Evolutionary conservation across 1,284 basidiomycete species (phyloP).

Genomic region (Porogramme epimiltina): DNA sequence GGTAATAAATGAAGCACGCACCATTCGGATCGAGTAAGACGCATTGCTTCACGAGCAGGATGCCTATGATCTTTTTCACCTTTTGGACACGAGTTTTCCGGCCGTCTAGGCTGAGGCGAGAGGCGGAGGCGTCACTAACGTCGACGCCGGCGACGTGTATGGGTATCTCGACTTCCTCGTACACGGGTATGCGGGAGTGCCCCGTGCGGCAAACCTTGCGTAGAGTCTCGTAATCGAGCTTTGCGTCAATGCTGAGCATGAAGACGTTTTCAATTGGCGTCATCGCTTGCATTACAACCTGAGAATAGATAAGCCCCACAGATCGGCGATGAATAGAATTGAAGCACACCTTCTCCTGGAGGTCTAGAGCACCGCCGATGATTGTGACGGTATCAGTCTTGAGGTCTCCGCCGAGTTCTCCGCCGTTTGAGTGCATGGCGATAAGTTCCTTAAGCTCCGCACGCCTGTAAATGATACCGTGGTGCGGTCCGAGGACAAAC

Average conservation of each 20-base stretch:
- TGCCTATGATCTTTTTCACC: conserved; percentile 80
- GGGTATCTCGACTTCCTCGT: conserved; percentile 70
- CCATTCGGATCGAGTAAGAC: conserved; percentile 89
- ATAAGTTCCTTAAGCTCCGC: conserved; percentile 74
- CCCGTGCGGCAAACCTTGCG: conserved; percentile 77
- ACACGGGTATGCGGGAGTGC: conserved; percentile 78
- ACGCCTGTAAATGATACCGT: conserved; percentile 60
- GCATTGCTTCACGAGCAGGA: conserved; percentile 82
- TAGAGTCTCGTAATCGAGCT: conserved; percentile 78
- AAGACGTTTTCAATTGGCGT: conserved; percentile 80
- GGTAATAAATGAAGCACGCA: conserved; percentile 24
- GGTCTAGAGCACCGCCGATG: conserved; percentile 73
- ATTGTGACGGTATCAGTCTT: conserved; percentile 76
- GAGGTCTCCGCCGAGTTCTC: conserved; percentile 65
- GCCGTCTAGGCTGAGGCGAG: conserved; percentile 19
- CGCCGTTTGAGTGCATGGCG: conserved; percentile 63
- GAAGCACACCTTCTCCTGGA: conserved; percentile 64
- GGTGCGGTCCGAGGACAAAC: conserved; percentile 61
- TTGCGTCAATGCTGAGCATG: conserved; percentile 82
- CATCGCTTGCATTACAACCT: conserved; percentile 60
- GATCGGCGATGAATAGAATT: no score
- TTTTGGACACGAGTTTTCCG: conserved; percentile 37
- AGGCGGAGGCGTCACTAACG: conserved; percentile 15
- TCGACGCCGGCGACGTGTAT: conserved; percentile 30
- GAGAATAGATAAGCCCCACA: not conserved